These are phyloP conservation scores for Funneliformis caledonium DNA, from an alignment of 371 early-diverging fungal species.

Conservation along the genomic window DNA sequence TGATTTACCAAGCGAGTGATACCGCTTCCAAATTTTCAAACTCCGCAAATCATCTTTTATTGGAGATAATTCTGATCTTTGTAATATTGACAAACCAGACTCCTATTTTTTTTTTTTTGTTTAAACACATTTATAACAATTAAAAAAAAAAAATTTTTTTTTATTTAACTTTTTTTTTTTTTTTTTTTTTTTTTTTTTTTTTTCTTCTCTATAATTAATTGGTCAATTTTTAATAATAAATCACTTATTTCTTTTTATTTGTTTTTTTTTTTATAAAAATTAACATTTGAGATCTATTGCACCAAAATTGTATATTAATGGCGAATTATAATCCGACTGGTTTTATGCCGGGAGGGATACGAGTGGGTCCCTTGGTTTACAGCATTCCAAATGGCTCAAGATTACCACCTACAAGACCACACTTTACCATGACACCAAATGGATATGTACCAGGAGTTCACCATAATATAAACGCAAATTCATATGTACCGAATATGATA, in stretches of 20 bases:
- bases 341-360: background rate
- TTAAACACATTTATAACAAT: too few relatives aligned
- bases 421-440: background rate
- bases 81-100: too few relatives aligned
- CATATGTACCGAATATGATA: slow-evolving; percentile 4
- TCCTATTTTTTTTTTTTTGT: too few relatives aligned
- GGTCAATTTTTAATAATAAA: background rate
- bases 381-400: background rate
- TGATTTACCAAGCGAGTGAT: too few relatives aligned
- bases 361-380: background rate
- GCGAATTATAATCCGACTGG: slow-evolving; percentile 14
- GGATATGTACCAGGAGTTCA: background rate
- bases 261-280: background rate
- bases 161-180: too few relatives aligned
- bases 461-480: background rate
- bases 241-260: background rate
- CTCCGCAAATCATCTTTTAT: too few relatives aligned
- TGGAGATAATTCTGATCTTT: too few relatives aligned
- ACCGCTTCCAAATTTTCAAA: too few relatives aligned
- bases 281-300: background rate
- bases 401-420: background rate
- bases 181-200: background rate
- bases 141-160: too few relatives aligned
- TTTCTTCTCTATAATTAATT: background rate
- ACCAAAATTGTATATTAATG: background rate